Percentiles rank a stretch among this genome's conserved stretches.
phyloP scores from a whole-genome alignment of 345 rosid species.

The Ceriops zippeliana region DNA sequence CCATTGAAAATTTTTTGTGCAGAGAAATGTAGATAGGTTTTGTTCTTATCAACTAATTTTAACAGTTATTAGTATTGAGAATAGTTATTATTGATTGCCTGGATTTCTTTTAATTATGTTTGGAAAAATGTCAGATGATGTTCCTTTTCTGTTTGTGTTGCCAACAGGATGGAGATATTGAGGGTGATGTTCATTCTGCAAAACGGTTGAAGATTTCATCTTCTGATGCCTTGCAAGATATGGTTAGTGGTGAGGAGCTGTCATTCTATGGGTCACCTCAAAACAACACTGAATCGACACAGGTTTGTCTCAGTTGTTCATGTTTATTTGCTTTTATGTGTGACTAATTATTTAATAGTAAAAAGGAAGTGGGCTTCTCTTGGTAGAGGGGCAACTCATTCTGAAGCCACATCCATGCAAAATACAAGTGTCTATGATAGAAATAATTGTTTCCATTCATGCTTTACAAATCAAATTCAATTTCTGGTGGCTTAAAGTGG shows the following conservation, averaged over 20 bases:
- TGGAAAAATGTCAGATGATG: neutral
- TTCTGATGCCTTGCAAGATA: conserved; percentile 88
- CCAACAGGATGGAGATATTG: conserved; percentile 88
- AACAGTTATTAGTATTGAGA: no score
- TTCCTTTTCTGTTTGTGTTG: conserved; percentile 3
- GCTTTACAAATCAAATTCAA: no score
- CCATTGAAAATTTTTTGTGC: neutral
- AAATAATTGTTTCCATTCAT: no score
- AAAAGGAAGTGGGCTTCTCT: neutral
- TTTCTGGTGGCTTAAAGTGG: neutral
- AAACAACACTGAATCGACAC: conserved; percentile 74
- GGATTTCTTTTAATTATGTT: no score
- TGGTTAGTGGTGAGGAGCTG: conserved; percentile 85
- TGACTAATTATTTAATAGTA: neutral
- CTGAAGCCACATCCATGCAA: neutral
- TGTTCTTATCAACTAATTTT: no score
- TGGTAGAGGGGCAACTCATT: neutral
- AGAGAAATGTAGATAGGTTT: no score
- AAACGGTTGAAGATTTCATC: conserved; percentile 77
- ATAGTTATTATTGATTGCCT: no score
- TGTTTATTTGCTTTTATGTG: conserved; percentile 4
- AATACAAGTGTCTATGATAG: neutral
- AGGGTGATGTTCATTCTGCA: conserved; percentile 64
- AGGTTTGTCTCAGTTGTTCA: conserved; percentile 45
- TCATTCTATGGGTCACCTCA: conserved; percentile 73